Conservation (phyloP, 2,329 filamentous ascomycete genomes). For the Immersiporthe knoxdaviesiana region DNA sequence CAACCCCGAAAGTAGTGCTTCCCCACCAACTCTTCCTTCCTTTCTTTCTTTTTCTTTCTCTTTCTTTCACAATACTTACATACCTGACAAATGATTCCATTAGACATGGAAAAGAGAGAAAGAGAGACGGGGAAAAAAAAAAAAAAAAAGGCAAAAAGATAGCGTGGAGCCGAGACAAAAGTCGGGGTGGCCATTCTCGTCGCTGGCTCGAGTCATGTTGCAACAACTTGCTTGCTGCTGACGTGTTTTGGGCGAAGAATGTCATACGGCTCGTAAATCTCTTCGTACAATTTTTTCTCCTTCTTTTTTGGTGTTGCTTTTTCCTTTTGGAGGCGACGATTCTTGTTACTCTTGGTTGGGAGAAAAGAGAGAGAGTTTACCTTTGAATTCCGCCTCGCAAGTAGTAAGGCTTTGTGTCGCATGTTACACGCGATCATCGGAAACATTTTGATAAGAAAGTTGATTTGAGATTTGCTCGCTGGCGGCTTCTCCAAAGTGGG, state of each 20-base stretch:
- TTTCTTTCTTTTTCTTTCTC: too few relatives aligned
- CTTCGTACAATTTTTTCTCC: not conserved
- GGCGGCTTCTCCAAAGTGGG: conserved; percentile 2
- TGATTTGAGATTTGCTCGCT: conserved; percentile 13
- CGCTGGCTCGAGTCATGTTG: conserved; percentile 25
- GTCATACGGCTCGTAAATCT: not conserved
- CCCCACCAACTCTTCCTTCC: too few relatives aligned
- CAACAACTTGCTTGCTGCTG: conserved; percentile 7
- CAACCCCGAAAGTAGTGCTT: too few relatives aligned
- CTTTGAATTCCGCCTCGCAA: too few relatives aligned
- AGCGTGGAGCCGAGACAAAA: conserved; percentile 18
- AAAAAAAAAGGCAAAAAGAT: not conserved
- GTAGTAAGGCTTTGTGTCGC: not conserved
- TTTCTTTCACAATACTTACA: too few relatives aligned
- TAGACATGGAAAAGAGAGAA: not conserved
- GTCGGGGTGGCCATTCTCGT: conserved; percentile 19
- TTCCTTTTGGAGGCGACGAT: not conserved
- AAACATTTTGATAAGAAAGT: not conserved
- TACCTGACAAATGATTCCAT: not conserved
- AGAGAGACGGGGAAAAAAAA: too few relatives aligned
- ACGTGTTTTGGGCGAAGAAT: conserved; percentile 2
- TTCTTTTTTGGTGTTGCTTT: not conserved
- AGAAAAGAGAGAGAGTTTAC: not conserved
- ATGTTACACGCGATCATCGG: not conserved
- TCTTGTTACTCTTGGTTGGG: not conserved